Evolutionary conservation across 352 stramenopile genomes (phyloP).

Genomic region (Pythium apleroticum): DNA sequence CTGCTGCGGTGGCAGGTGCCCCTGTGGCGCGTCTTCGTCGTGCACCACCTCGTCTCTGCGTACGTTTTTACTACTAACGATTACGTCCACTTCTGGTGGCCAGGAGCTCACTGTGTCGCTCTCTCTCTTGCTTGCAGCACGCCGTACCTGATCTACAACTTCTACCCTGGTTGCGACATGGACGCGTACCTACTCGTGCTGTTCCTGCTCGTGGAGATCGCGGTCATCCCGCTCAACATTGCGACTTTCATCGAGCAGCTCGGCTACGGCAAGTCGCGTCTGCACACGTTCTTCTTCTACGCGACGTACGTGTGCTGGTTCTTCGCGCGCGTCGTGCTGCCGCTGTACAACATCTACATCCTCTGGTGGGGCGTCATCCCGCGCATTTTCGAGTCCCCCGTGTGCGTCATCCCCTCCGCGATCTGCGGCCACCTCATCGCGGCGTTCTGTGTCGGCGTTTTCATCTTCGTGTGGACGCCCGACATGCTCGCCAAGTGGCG

Average conservation of each 20-base stretch:
- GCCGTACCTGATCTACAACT: conserved; percentile 84
- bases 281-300: conserved; percentile 73
- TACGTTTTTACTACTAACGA: conserved; percentile 34
- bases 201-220: conserved; percentile 85
- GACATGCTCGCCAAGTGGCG: conserved; percentile 79
- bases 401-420: conserved; percentile 67
- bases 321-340: conserved; percentile 65
- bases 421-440: conserved; percentile 82
- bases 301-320: conserved; percentile 79
- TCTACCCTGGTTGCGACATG: conserved; percentile 67
- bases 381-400: conserved; percentile 30
- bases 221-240: conserved; percentile 79
- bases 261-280: conserved; percentile 58
- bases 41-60: conserved; percentile 78
- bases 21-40: conserved; percentile 75
- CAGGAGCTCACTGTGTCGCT: background rate
- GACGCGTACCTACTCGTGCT: conserved; percentile 79
- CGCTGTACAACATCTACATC: conserved; percentile 80
- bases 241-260: conserved; percentile 81
- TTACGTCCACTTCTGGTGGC: background rate
- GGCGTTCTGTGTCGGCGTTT: conserved; percentile 78
- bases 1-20: conserved; percentile 70
- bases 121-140: conserved; percentile 33
- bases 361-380: conserved; percentile 74
- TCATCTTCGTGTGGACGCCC: conserved; percentile 83